A percentile compares a stretch with the other conserved stretches of the same genome.
Conservation (phyloP, 139 green algal genomes). For the Marvania coccoides region DNA sequence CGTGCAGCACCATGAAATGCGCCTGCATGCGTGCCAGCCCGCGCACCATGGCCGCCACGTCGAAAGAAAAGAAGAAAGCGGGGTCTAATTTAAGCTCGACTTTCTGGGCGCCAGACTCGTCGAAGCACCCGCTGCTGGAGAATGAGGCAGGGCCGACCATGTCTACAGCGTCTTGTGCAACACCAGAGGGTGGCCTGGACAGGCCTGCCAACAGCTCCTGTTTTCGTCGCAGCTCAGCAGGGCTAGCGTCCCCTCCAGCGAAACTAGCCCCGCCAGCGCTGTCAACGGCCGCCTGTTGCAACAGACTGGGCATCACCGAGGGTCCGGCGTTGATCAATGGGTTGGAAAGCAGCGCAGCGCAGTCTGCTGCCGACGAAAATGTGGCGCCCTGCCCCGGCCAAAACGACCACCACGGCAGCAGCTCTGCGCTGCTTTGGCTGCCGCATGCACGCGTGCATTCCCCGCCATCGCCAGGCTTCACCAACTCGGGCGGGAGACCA, state of each 20-base stretch:
- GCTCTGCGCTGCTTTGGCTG: neutral
- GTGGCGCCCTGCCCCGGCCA: neutral
- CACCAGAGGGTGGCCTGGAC: neutral
- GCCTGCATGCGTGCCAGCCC: neutral
- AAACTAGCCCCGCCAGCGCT: neutral
- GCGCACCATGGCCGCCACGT: neutral
- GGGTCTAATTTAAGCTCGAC: conserved; percentile 14
- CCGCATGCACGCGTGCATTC: neutral
- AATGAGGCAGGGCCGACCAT: neutral
- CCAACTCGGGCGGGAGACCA: neutral
- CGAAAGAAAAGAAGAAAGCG: conserved; percentile 15
- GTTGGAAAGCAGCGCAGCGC: conserved; percentile 7
- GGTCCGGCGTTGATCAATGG: conserved; percentile 10
- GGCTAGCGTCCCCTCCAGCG: too few relatives aligned
- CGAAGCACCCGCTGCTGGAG: neutral
- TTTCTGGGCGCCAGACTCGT: neutral
- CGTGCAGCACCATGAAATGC: conserved; percentile 17
- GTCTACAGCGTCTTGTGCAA: neutral
- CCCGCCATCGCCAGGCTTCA: neutral
- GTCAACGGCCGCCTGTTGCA: neutral
- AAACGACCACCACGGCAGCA: conserved; percentile 22
- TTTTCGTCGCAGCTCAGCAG: too few relatives aligned
- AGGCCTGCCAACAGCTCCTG: neutral
- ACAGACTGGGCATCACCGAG: neutral
- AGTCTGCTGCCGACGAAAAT: conserved; percentile 7